Evolutionary conservation across 805 yeast species (phyloP), one percentile per base, ranked within the genome.

Genomic region (Candida rishiriensis): DNA sequence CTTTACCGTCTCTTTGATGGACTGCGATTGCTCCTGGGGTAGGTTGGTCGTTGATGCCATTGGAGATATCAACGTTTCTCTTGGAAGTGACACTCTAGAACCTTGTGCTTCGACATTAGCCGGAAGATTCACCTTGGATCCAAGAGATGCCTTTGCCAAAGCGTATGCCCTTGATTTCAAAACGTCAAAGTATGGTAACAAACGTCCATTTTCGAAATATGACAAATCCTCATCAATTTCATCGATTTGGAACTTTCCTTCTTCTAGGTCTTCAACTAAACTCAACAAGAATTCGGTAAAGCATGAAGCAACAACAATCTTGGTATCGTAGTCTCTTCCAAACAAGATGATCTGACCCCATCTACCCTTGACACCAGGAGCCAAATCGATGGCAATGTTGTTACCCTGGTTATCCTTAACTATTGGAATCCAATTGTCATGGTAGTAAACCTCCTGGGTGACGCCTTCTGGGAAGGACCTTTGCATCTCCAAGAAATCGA

Each of bases 271-370:
- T 53, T 88, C 88, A 26, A 90, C 95, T 61, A 89, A 83, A 41
- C 76, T 75, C 43, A 89, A 70, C 42, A 91, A 66, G 63, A 93
- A 93, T 56, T 86, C 93, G 14, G 95, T 96, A 83, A 95, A 91
- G 44, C 84, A 85, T 40, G 80, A 78, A 15, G 97, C 95, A 43
- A 93, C 71, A 33, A 86, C 90, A 64, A 78, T 88, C 62, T 91
- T 91, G 33, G 85, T 79, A 68, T 91, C 98, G 60, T 82, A 91
- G 52, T 91, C 98, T 59, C 97, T 81, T 34, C 99, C 99, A 64
- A 87, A 91, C 43, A 90, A 60, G 50, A 91, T 91, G 15, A 93
- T 84, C 68, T 91, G 99, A 33, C 98, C 99, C 77, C 85, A 81
- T 46, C 71, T 73, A 37, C 97, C 96, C 26, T 68, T 67, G 10